A percentile compares a stretch with the other conserved stretches of the same genome.
These are phyloP conservation scores for Saccharomyces paradoxus DNA, from an alignment of 805 yeast species.

Conservation along the genomic window DNA sequence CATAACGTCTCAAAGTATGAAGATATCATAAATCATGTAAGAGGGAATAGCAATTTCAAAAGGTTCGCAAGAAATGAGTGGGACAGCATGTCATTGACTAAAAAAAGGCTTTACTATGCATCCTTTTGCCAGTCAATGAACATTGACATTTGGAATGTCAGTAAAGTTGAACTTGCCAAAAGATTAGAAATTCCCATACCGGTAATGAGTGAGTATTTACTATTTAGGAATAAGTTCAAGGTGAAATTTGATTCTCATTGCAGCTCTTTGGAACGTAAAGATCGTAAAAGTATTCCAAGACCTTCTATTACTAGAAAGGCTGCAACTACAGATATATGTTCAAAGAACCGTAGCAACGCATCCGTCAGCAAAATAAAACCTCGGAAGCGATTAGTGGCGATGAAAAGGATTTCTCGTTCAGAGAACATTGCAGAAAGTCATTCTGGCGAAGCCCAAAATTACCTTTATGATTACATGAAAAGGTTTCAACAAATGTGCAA, in stretches of 20 bases:
- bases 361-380: background rate
- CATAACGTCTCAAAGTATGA: background rate
- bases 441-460: background rate
- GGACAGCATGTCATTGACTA: conserved; percentile 16
- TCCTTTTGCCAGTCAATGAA: conserved; percentile 14
- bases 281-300: background rate
- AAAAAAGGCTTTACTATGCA: conserved; percentile 18
- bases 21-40: conserved; percentile 5
- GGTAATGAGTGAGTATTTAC: conserved; percentile 18
- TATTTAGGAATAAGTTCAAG: conserved; percentile 20
- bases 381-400: background rate
- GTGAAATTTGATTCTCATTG: conserved; percentile 12
- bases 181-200: conserved; percentile 19
- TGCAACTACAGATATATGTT: background rate
- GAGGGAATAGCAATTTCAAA: conserved; percentile 11
- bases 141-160: conserved; percentile 10
- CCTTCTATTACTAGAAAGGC: background rate
- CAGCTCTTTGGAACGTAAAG: conserved; percentile 6
- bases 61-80: conserved; percentile 18
- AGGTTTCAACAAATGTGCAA: conserved; percentile 21
- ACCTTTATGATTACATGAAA: conserved; percentile 4
- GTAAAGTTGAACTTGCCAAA: conserved; percentile 18
- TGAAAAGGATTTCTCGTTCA: background rate
- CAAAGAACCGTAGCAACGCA: background rate
- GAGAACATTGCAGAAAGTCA: background rate